A percentile compares a stretch with the other conserved stretches of the same genome.
phyloP scores from a whole-genome alignment of 2,329 filamentous ascomycete genomes.

The Exophiala sideris region DNA sequence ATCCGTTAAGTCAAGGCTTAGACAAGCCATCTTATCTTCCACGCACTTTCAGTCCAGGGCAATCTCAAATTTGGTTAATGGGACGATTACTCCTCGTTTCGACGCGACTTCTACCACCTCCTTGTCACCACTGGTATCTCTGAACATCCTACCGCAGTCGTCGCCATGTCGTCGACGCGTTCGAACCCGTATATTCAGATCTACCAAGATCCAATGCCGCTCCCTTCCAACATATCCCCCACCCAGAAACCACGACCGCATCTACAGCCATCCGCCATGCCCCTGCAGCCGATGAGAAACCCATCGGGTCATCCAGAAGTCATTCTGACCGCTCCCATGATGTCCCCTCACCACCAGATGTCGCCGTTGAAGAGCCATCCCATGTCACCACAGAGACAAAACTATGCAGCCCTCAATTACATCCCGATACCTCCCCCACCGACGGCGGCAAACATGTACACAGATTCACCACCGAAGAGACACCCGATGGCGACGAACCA shows the following conservation, averaged over 20 bases:
- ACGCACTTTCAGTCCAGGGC: conserved; percentile 3
- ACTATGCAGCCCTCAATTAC: conserved; percentile 58
- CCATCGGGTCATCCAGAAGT: conserved; percentile 56
- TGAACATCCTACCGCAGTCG: conserved; percentile 8
- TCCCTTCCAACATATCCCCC: conserved; percentile 37
- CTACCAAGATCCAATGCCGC: conserved; percentile 54
- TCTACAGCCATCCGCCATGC: conserved; percentile 54
- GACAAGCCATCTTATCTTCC: conserved; percentile 5
- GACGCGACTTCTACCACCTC: conserved; percentile 21
- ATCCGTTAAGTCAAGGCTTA: conserved; percentile 3
- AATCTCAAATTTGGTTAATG: conserved; percentile 16
- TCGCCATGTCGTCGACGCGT: conserved; percentile 31
- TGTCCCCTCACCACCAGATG: conserved; percentile 35
- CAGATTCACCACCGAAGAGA: conserved; percentile 49
- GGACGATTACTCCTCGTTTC: conserved; percentile 9
- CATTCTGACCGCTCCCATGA: conserved; percentile 61
- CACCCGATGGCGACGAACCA: conserved; percentile 34
- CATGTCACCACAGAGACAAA: conserved; percentile 55
- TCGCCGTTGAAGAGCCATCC: conserved; percentile 65
- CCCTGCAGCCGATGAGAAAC: conserved; percentile 33
- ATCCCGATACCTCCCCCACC: conserved; percentile 57
- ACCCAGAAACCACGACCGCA: conserved; percentile 36
- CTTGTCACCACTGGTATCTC: conserved; percentile 10
- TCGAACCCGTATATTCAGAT: conserved; percentile 53
- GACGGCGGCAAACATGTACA: conserved; percentile 41